Conservation (phyloP, 805 yeast species). For the Saturnispora galanensis region DNA sequence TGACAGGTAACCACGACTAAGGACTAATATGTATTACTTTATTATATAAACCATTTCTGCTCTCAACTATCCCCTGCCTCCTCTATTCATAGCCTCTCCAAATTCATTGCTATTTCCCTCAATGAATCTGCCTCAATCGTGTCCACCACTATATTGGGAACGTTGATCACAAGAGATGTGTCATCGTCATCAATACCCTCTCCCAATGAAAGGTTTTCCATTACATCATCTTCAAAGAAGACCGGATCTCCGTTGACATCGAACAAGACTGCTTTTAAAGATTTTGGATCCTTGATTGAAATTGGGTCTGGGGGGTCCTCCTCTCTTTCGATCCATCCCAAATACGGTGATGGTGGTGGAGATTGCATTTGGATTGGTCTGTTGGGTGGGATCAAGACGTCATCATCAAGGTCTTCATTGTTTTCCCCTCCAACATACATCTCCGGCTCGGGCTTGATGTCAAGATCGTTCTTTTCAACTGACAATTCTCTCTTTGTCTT, state of each 20-base stretch:
- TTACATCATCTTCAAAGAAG: slow-evolving; percentile 2
- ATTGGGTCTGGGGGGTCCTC: slow-evolving; percentile 26
- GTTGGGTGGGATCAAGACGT: slow-evolving; percentile 19
- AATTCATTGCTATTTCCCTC: slow-evolving; percentile 10
- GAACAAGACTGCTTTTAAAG: slow-evolving; percentile 13
- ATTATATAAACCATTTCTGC: not conserved
- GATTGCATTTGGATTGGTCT: slow-evolving; percentile 26
- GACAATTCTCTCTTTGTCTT: not conserved
- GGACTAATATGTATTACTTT: not conserved
- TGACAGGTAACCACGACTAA: too few relatives aligned
- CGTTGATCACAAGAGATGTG: not conserved
- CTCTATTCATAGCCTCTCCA: not conserved
- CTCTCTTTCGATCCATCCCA: slow-evolving; percentile 23
- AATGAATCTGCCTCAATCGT: slow-evolving; percentile 22
- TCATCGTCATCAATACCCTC: slow-evolving; percentile 8
- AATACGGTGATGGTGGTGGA: slow-evolving; percentile 29
- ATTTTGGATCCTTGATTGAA: slow-evolving; percentile 22
- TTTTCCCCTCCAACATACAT: not conserved
- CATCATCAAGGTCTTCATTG: not conserved
- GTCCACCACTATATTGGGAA: slow-evolving; percentile 24
- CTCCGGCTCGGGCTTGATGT: slow-evolving; percentile 1
- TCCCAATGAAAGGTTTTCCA: slow-evolving; percentile 7
- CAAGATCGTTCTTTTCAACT: not conserved
- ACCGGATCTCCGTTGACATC: slow-evolving; percentile 4
- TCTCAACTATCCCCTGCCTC: too few relatives aligned